Conservation (phyloP, 352 stramenopile species). For the Phytophthora rubi region DNA sequence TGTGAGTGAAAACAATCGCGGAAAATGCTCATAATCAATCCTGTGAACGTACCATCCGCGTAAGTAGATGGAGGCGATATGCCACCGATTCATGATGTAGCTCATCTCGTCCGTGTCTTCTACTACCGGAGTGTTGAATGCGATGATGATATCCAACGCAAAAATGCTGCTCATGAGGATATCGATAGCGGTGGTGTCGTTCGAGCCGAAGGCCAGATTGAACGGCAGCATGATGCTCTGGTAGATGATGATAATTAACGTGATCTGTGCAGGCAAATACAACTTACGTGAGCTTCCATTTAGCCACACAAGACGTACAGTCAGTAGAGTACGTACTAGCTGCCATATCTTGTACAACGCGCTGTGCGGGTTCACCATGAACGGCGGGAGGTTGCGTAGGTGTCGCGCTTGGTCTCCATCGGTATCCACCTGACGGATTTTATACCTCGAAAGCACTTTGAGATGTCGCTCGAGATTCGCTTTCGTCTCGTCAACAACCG, state of each 20-base stretch:
- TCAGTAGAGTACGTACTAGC: slow-evolving; percentile 43
- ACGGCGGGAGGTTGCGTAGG: slow-evolving; percentile 45
- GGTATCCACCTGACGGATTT: slow-evolving; percentile 67
- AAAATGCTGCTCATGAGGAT: slow-evolving; percentile 75
- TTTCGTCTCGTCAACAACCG: slow-evolving; percentile 48
- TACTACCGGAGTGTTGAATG: slow-evolving; percentile 76
- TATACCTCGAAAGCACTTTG: slow-evolving; percentile 80
- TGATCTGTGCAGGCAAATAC: slow-evolving; percentile 38
- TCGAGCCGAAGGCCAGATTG: slow-evolving; percentile 62
- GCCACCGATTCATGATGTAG: slow-evolving; percentile 67
- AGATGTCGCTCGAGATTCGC: slow-evolving; percentile 70
- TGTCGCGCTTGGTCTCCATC: slow-evolving; percentile 42
- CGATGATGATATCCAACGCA: slow-evolving; percentile 69
- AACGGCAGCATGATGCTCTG: slow-evolving; percentile 81
- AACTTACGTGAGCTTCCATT: no score
- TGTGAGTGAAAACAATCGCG: neutral
- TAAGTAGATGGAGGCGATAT: slow-evolving; percentile 63
- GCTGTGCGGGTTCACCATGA: slow-evolving; percentile 79
- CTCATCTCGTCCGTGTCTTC: slow-evolving; percentile 46
- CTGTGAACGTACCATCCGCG: slow-evolving; percentile 57
- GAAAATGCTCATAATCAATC: neutral
- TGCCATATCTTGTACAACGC: slow-evolving; percentile 80
- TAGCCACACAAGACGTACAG: no score
- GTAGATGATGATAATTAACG: slow-evolving; percentile 78
- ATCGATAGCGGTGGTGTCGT: slow-evolving; percentile 54